Base-by-base conservation (phyloP, 768 basidiomycete genomes). In the Termitomyces sp. region DNA sequence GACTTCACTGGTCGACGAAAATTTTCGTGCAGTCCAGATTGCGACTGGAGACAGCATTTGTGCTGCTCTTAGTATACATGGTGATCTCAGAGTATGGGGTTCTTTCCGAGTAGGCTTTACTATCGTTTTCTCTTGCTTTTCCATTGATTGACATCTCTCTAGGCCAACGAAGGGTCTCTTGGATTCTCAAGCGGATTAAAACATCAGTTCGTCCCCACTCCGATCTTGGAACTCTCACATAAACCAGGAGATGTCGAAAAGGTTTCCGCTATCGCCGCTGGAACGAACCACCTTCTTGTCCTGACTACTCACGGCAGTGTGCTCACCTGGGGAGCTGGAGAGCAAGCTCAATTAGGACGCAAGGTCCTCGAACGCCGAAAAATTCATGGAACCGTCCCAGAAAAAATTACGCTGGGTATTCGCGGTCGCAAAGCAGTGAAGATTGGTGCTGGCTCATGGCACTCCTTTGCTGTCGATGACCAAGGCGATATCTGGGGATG, bases 381-480 rank as follows among this genome's bases (percentile, higher is more conserved):
- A 73, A 87, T 93, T 46, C 87, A 93, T 61, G 94, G 92, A 36
- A 92, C 95, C 2, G 82, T 85, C 14, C 95, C 96, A 0, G 92
- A 95, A 68, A 88, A 88, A 65, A 81, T 98, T 42, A 81, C 83
- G 1, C 80, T 98, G n/a, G 86, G 87, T 20, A 73, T 69, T 26
- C 83, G 87, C n/a, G 69, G 75, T 28, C 82, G 86, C 64, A 76
- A 75, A 71, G 76, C 75, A 46, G 85, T 87, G 13, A 74, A 73
- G 43, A 75, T 98, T 60, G 93, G 93, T 4, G 82, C 93, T 0
- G 95, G 96, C 7, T 80, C 80, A 53, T 91, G 86, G 71, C 89
- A 92, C 66, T 95, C 93, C 0, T 98, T 97, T 66, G 95, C 94
- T 3, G 85, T 98, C 57, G 88, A 94, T 68, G 82, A 88, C 53